Percentiles rank a stretch among this genome's conserved stretches.
Evolutionary conservation across 495 filamentous ascomycete genomes (phyloP).

Genomic region (Penicillium pulvis): DNA sequence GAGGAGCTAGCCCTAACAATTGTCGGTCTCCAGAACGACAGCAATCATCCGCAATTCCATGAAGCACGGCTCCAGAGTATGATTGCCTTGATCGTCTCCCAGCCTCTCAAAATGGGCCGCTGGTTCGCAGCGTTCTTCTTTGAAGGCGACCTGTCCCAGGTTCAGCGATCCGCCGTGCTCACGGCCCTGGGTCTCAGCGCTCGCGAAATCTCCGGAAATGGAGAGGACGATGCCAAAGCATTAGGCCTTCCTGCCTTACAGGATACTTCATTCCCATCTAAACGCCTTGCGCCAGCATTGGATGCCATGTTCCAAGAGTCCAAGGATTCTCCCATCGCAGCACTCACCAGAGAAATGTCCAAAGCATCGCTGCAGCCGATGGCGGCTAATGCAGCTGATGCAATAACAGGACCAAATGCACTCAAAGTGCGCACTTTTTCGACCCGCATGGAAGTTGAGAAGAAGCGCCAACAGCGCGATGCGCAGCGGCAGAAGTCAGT

Average conservation of each 20-base stretch:
- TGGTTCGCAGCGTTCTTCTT: slow-evolving; percentile 88
- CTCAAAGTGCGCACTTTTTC: slow-evolving; percentile 85
- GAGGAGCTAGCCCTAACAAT: slow-evolving; percentile 78
- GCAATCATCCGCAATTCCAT: slow-evolving; percentile 60
- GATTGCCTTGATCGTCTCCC: slow-evolving; percentile 76
- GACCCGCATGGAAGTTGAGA: slow-evolving; percentile 68
- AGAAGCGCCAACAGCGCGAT: slow-evolving; percentile 55
- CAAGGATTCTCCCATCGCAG: slow-evolving; percentile 57
- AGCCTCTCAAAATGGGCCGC: slow-evolving; percentile 74
- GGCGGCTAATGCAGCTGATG: slow-evolving; percentile 65
- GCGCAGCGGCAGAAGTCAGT: slow-evolving; percentile 52
- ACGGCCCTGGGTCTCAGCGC: slow-evolving; percentile 79
- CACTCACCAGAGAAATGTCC: slow-evolving; percentile 61
- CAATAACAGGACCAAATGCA: slow-evolving; percentile 73
- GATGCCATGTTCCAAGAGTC: slow-evolving; percentile 50
- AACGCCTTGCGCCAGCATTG: slow-evolving; percentile 60
- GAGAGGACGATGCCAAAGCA: slow-evolving; percentile 58
- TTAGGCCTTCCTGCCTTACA: slow-evolving; percentile 37
- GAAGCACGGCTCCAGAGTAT: slow-evolving; percentile 79
- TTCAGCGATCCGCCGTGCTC: slow-evolving; percentile 78
- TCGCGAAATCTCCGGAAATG: slow-evolving; percentile 84
- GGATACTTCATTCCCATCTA: slow-evolving; percentile 69
- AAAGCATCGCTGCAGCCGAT: slow-evolving; percentile 76
- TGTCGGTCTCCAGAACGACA: slow-evolving; percentile 77
- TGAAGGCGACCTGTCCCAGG: slow-evolving; percentile 84